These are phyloP conservation scores for Bretziella fagacearum DNA, from an alignment of 2,329 filamentous ascomycete species.

Conservation along the genomic window DNA sequence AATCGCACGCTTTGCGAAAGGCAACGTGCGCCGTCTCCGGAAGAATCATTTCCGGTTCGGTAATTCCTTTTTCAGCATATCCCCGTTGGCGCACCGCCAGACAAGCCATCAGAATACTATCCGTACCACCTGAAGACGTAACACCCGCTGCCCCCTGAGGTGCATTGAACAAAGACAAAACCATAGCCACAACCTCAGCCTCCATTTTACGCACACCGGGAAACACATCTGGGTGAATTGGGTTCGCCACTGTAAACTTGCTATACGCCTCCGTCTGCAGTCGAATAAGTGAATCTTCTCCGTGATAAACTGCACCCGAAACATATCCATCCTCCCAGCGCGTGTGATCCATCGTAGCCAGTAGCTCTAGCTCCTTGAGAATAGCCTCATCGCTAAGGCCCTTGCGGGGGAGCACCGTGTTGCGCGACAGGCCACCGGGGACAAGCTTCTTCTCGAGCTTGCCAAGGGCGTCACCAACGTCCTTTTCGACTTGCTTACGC, in stretches of 20 bases:
- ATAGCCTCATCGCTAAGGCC: constrained; percentile 70
- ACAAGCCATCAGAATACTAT: constrained; percentile 93
- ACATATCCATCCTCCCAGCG: constrained; percentile 93
- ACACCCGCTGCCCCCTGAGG: constrained; percentile 74
- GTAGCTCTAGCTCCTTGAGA: constrained; percentile 57
- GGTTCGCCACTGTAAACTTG: constrained; percentile 87
- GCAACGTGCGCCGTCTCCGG: constrained; percentile 90
- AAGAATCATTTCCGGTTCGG: constrained; percentile 92
- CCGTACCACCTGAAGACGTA: constrained; percentile 82
- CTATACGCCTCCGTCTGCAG: constrained; percentile 87
- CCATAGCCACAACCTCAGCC: constrained; percentile 94
- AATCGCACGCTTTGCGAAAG: constrained; percentile 85
- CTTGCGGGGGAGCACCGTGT: constrained; percentile 62
- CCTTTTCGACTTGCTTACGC: constrained; percentile 65
- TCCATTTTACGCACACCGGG: constrained; percentile 98
- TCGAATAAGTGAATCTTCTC: constrained; percentile 62
- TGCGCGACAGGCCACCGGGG: constrained; percentile 51
- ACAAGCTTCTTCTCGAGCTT: constrained; percentile 78
- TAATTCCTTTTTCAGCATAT: constrained; percentile 68
- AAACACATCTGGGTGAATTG: constrained; percentile 96
- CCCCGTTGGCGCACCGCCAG: constrained; percentile 81
- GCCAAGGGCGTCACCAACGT: constrained; percentile 61
- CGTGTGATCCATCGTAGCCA: constrained; percentile 81
- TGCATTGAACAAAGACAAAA: constrained; percentile 73
- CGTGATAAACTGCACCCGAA: constrained; percentile 90